phyloP scores from a whole-genome alignment of 176 grass and related monocot genomes.

The Eleusine coracana region DNA sequence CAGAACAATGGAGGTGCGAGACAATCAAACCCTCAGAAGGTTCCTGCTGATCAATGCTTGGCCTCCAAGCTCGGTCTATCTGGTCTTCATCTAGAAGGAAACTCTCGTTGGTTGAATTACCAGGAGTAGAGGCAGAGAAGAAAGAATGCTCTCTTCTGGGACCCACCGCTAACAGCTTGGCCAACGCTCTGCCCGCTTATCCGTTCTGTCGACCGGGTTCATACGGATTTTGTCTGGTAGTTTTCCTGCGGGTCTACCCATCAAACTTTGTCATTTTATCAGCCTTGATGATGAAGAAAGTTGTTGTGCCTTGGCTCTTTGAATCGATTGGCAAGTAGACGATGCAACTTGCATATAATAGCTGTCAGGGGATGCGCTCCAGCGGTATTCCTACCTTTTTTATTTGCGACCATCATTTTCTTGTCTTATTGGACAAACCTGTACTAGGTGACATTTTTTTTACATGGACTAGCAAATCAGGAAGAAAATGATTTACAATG shows the following conservation, averaged over 20 bases:
- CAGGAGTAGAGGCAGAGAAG: too few relatives aligned
- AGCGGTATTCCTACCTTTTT: not conserved
- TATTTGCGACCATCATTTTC: not conserved
- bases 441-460: too few relatives aligned
- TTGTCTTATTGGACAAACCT: too few relatives aligned
- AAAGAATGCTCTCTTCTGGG: not conserved
- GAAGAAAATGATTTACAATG: too few relatives aligned
- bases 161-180: not conserved
- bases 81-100: constrained; percentile 47
- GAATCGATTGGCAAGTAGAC: constrained; percentile 10
- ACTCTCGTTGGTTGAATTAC: constrained; percentile 5
- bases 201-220: not conserved
- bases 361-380: not conserved
- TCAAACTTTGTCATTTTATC: too few relatives aligned
- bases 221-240: constrained; percentile 13
- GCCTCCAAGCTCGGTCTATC: constrained; percentile 8
- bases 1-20: not conserved
- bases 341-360: not conserved
- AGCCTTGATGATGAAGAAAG: not conserved
- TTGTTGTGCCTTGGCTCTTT: not conserved
- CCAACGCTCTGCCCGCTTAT: constrained; percentile 20
- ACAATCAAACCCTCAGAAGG: not conserved
- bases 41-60: constrained; percentile 24
- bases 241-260: constrained; percentile 6
- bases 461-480: too few relatives aligned